Conservation (phyloP, 148 eudicot genomes). For the Euryodendron excelsum region DNA sequence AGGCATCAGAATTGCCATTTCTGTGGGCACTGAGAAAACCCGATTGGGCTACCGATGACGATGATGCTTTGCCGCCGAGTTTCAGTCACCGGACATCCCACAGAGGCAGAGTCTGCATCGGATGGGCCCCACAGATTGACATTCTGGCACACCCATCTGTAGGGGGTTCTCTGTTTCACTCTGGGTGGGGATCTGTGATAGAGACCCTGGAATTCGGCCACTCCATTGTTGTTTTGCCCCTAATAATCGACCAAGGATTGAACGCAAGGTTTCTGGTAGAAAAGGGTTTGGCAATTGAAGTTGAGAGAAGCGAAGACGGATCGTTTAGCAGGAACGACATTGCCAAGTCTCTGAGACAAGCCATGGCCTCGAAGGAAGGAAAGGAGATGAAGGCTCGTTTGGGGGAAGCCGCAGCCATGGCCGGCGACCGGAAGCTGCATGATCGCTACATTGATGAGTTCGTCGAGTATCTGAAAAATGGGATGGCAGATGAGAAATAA, state of each 20-base stretch:
- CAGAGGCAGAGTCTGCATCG: constrained; percentile 17
- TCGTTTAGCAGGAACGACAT: constrained; percentile 6
- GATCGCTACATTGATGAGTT: constrained; percentile 14
- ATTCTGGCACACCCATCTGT: constrained; percentile 29
- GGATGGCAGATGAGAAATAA: background rate
- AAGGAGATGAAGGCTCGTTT: constrained; percentile 10
- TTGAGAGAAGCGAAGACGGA: constrained; percentile 29
- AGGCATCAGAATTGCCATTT: constrained; percentile 19
- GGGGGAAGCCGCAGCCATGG: constrained; percentile 3
- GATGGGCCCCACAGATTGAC: constrained; percentile 33
- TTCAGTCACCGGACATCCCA: constrained; percentile 2
- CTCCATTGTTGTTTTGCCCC: constrained; percentile 17
- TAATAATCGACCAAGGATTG: constrained; percentile 27
- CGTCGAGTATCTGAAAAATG: constrained; percentile 12
- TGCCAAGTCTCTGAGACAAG: constrained; percentile 13
- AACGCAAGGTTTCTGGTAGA: constrained; percentile 32
- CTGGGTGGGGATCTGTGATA: constrained; percentile 32
- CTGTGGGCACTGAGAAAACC: constrained; percentile 22
- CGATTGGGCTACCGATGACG: constrained; percentile 11
- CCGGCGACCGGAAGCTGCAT: constrained; percentile 14
- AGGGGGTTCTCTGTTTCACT: constrained; percentile 28
- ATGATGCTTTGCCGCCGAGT: constrained; percentile 15
- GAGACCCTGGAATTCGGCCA: constrained; percentile 29
- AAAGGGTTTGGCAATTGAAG: constrained; percentile 31
- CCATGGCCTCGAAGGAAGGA: constrained; percentile 21